Evolutionary conservation across 495 filamentous ascomycete genomes (phyloP), one percentile per base, ranked within the genome.

Genomic region (Penicillium samsonianum): DNA sequence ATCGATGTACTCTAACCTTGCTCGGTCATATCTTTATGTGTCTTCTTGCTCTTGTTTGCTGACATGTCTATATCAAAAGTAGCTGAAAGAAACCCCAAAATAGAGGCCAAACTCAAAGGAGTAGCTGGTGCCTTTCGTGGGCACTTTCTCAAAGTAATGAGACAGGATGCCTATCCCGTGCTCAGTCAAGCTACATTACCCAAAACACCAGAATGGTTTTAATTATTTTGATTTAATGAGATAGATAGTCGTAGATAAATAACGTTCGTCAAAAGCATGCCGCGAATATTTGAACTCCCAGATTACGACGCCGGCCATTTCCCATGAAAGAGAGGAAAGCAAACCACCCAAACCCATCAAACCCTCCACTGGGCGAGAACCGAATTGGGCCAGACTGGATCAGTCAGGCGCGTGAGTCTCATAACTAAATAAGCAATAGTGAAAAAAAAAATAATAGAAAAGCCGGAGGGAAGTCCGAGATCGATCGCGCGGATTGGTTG

Each of bases 381-480:
- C 41, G 38, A 60, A 41, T 28, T 47, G 57, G 50, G 57, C 42
- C 60, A 46, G 55, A 59, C 59, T 59, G 60, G 52, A 49, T 65
- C 54, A 63, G 65, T 68, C 45, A 57, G 52, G 58, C 44, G 65
- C 47, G 55, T 50, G 48, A 48, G 48, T 59, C 23, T 43, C 33
- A 50, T 49, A 49, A 65, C 59, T 65, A 60, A 58, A 67, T 60
- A 63, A 38, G 47, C 25, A 59, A 59, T 16, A 57, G 51, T 50
- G 30, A 59, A 53, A n/a, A 44, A 46, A 7, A 64, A 14, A 4
- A 14, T 14, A 10, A 33, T 33, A 44, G 48, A 59, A 50, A 7
- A 28, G 19, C 4, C 47, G 47, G 20, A 37, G 48, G 17, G 41
- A 50, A 51, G 17, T 23, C 30, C 49, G 35, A 33, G 11, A 42